Conservation (phyloP, 768 basidiomycete genomes). For the Podaxis rugospora region DNA sequence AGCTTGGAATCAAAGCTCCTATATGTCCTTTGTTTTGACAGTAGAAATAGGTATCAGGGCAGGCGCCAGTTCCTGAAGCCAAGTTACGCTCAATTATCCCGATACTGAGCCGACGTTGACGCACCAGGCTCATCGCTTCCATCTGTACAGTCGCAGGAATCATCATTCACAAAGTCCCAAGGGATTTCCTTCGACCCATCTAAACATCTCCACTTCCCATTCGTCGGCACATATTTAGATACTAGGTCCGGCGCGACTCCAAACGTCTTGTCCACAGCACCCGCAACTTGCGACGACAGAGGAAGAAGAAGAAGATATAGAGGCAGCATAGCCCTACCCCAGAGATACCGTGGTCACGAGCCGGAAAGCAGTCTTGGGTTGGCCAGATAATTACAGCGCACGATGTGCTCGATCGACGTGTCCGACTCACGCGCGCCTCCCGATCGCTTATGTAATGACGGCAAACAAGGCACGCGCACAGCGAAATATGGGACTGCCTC, state of each 20-base stretch:
- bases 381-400: constrained; percentile 8
- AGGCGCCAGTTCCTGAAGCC: constrained; percentile 75
- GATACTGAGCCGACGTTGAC: constrained; percentile 9
- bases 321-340: constrained; percentile 36
- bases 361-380: not conserved
- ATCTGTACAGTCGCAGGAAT: constrained; percentile 91
- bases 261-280: constrained; percentile 40
- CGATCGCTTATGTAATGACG: constrained; percentile 25
- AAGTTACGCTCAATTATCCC: not conserved
- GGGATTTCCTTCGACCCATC: constrained; percentile 76
- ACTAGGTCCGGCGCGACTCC: constrained; percentile 56
- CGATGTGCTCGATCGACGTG: constrained; percentile 30
- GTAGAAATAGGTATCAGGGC: constrained; percentile 70
- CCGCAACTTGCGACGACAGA: constrained; percentile 36
- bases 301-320: constrained; percentile 46
- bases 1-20: constrained; percentile 71
- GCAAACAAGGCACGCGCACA: constrained; percentile 38
- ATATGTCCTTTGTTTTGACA: constrained; percentile 88
- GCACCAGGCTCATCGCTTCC: constrained; percentile 94
- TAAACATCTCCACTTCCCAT: constrained; percentile 72
- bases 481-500: constrained; percentile 17
- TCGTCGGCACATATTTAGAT: constrained; percentile 51
- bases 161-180: constrained; percentile 85
- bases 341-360: not conserved
- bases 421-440: constrained; percentile 21